Evolutionary conservation across 1,284 basidiomycete species (phyloP), one percentile per base, ranked within the genome.

Genomic region (Sanghuangporus weigelae): DNA sequence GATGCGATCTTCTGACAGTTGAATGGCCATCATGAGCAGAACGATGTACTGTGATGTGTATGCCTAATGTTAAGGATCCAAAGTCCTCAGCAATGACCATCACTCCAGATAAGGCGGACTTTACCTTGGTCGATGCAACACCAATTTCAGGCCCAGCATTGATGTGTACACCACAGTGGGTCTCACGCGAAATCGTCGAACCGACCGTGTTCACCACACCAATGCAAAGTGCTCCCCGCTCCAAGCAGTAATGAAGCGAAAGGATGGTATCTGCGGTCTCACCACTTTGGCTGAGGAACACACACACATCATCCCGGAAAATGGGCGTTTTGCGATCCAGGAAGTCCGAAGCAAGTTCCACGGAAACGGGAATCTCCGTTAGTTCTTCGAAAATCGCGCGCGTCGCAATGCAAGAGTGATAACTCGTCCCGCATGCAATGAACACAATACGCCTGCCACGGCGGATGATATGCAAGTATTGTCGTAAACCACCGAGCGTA

Each of bases 1-100:
- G 74, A 98, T 92, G 57, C 95, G 92, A 78, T 99, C 97, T 76
- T 98, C 96, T 3, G 95, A 96, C 23, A 99, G 84, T 77, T 98
- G 96, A 44, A 99, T 85, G 14, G 97, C 97, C 80, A 99, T 97
- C 92, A 99, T 96, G 77, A 98, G 81, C 60, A 99, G 84, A 2
- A 96, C 97, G 70, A 99, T 96, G 82, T 98, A 99, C 79, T 99
- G 96, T 58, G 96, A 98, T 2, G 96, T 99, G 81, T 99, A 99
- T 2, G 97, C 97, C 89, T 92, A 67, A 40, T 48, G 64, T 42
- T 11, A 21, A 39, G 31, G 31, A 57, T 11, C 16, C 16, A 14
- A 46, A 42, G 2, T 21, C 16, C 21, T 59, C 21, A 59, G 19
- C 8, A n/a, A 63, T n/a, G 42, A 36, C 12, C 8, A 59, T 5